These are phyloP conservation scores for Heliosperma pusillum DNA, from an alignment of 148 eudicot species.

Conservation along the genomic window DNA sequence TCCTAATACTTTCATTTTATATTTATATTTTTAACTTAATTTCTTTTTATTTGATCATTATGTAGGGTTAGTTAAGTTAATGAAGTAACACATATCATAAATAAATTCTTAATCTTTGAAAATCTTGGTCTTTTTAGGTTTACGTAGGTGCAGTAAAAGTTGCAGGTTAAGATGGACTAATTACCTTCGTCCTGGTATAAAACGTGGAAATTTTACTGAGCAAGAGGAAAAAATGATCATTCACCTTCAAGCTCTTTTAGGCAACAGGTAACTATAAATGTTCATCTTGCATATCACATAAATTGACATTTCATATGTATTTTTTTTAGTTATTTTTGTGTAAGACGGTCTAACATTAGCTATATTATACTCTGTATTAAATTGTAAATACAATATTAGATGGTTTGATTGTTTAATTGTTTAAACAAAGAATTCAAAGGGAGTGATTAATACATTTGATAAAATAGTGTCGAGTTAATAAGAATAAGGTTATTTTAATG, in stretches of 20 bases:
- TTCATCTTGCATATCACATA: background rate
- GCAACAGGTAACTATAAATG: conserved; percentile 51
- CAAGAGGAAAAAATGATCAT: conserved; percentile 85
- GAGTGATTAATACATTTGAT: too few species aligned
- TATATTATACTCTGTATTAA: too few species aligned
- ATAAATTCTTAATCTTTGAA: conserved; percentile 1
- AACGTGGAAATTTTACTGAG: conserved; percentile 72
- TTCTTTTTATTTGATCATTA: background rate
- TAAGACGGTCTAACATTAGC: background rate
- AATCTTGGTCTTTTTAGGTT: conserved; percentile 35
- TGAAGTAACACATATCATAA: background rate
- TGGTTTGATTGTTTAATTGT: too few species aligned
- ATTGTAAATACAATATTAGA: too few species aligned
- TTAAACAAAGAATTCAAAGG: too few species aligned
- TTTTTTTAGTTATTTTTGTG: conserved; percentile 1
- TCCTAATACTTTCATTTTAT: background rate
- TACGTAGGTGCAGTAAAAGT: conserved; percentile 88
- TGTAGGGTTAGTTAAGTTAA: background rate
- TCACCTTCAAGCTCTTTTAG: conserved; percentile 91
- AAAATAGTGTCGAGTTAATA: too few species aligned
- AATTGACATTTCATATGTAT: too few species aligned
- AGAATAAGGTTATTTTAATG: too few species aligned
- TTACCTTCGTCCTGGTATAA: conserved; percentile 87
- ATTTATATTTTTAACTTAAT: background rate
- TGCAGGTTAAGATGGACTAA: conserved; percentile 91